A percentile compares a stretch with the other conserved stretches of the same genome.
Evolutionary conservation across 2,329 filamentous ascomycete species (phyloP).

Genomic region (Claviceps fusiformis): DNA sequence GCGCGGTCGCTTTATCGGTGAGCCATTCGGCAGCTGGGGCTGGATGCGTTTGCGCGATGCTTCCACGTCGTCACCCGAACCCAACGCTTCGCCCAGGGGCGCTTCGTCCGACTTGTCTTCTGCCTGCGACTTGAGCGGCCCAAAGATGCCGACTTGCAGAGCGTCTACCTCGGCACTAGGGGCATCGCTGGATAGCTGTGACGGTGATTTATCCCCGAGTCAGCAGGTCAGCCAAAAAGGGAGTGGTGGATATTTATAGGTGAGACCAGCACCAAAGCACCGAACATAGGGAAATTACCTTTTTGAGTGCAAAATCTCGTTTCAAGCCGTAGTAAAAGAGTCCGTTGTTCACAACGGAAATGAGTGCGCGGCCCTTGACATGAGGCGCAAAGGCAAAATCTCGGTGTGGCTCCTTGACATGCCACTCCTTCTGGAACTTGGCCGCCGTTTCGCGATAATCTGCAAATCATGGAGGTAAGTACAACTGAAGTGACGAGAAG

Average conservation of each 20-base stretch:
- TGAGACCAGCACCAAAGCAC: conserved; percentile 6
- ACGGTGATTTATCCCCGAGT: conserved; percentile 1
- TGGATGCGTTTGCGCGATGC: conserved; percentile 37
- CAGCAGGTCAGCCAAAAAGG: not conserved
- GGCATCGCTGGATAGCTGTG: conserved; percentile 35
- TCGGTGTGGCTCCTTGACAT: conserved; percentile 46
- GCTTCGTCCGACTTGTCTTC: conserved; percentile 26
- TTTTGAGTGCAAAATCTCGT: conserved; percentile 35
- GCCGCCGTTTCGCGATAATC: conserved; percentile 55
- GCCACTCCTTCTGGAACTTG: conserved; percentile 57
- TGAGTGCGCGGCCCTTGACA: conserved; percentile 50
- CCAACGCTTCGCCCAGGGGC: conserved; percentile 22
- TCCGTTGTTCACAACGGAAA: conserved; percentile 49
- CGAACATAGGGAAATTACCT: conserved; percentile 29
- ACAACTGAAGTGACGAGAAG: not conserved
- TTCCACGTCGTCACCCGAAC: conserved; percentile 24
- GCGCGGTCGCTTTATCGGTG: conserved; percentile 43
- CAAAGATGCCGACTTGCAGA: conserved; percentile 41
- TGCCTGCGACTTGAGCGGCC: conserved; percentile 35
- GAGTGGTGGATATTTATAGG: not conserved
- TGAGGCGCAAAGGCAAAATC: conserved; percentile 51
- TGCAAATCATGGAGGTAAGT: conserved; percentile 17
- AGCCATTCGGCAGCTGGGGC: conserved; percentile 34
- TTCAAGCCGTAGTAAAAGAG: conserved; percentile 47
- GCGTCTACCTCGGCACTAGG: conserved; percentile 30